A percentile compares a stretch with the other conserved stretches of the same genome.
phyloP scores from a whole-genome alignment of 2,329 filamentous ascomycete genomes.

The Fonsecaea multimorphosa region DNA sequence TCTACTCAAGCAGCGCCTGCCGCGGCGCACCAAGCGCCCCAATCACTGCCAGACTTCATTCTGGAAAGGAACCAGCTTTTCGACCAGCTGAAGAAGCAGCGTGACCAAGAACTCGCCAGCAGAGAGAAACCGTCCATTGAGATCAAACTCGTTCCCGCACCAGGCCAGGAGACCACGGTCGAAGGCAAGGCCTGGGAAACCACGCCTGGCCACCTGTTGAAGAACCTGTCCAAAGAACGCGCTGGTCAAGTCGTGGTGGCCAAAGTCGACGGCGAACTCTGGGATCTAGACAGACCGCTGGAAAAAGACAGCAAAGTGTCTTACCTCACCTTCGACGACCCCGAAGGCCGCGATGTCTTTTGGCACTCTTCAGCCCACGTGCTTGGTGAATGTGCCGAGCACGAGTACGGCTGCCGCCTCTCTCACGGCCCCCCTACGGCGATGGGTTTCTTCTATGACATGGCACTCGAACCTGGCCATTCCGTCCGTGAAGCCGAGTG shows the following conservation, averaged over 20 bases:
- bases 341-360: conserved; percentile 87
- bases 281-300: conserved; percentile 90
- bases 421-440: conserved; percentile 93
- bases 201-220: conserved; percentile 78
- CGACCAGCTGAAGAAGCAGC: conserved; percentile 82
- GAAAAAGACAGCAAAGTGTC: conserved; percentile 87
- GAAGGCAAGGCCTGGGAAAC: conserved; percentile 87
- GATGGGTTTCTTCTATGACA: conserved; percentile 97
- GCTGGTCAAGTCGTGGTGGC: conserved; percentile 84
- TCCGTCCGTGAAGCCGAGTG: conserved; percentile 78
- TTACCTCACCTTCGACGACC: conserved; percentile 79
- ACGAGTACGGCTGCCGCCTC: conserved; percentile 86
- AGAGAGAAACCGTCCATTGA: conserved; percentile 55
- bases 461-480: conserved; percentile 76
- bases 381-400: conserved; percentile 91
- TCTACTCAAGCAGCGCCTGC: conserved; percentile 41
- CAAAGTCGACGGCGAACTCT: conserved; percentile 81
- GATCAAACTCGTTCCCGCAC: conserved; percentile 55
- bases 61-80: conserved; percentile 84
- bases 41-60: conserved; percentile 73
- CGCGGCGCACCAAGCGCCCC: conserved; percentile 42
- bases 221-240: conserved; percentile 83
- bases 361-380: conserved; percentile 97
- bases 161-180: conserved; percentile 49
- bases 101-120: conserved; percentile 74